phyloP scores from a whole-genome alignment of 2,329 filamentous ascomycete genomes.

The Pseudogymnoascus sp. region DNA sequence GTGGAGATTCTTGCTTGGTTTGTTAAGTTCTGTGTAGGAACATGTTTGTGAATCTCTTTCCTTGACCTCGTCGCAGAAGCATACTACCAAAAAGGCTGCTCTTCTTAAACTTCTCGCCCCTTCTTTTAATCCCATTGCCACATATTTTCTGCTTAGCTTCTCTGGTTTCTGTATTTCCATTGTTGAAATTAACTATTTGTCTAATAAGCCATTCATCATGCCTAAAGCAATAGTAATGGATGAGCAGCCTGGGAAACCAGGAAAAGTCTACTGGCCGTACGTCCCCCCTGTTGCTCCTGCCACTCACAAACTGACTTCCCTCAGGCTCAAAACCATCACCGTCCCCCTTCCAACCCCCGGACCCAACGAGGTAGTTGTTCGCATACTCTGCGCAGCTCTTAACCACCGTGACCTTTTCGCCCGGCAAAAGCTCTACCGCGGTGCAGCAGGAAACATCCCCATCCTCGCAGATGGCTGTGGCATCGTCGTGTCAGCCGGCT shows the following conservation, averaged over 20 bases:
- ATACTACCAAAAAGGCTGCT: neutral
- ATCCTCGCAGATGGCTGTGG: constrained; percentile 76
- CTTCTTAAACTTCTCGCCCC: neutral
- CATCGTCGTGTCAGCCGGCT: constrained; percentile 57
- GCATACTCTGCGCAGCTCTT: constrained; percentile 69
- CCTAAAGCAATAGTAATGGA: constrained; percentile 39
- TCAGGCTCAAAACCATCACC: constrained; percentile 52
- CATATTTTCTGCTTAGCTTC: neutral
- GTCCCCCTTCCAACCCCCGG: constrained; percentile 57
- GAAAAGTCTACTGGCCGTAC: constrained; percentile 79
- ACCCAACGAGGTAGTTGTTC: constrained; percentile 64
- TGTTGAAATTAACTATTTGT: neutral
- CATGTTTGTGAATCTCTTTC: neutral
- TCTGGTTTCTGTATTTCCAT: neutral
- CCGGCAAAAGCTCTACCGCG: constrained; percentile 81
- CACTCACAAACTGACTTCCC: neutral
- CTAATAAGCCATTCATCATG: constrained; percentile 18
- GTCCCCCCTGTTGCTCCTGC: constrained; percentile 21
- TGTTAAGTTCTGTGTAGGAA: neutral
- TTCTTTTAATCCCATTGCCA: neutral
- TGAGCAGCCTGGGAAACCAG: constrained; percentile 73
- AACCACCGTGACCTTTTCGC: constrained; percentile 93
- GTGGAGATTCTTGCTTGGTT: neutral
- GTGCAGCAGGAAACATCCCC: constrained; percentile 67
- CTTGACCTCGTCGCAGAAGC: no score